These are phyloP conservation scores for Globisporangium cylindrosporum DNA, from an alignment of 352 stramenopile genomes.

Conservation along the genomic window DNA sequence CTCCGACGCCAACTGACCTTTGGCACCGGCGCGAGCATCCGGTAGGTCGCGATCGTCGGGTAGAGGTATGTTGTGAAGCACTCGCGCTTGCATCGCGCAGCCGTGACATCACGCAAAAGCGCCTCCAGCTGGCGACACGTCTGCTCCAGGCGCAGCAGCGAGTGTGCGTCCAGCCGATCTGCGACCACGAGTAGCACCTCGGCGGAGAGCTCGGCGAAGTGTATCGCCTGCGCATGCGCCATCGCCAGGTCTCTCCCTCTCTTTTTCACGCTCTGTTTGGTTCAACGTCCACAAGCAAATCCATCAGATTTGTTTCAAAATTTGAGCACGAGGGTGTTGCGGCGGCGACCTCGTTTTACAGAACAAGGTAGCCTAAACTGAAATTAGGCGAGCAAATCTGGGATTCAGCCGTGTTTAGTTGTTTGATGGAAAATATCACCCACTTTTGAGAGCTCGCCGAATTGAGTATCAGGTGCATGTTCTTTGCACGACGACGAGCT, in stretches of 20 bases:
- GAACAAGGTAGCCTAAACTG: not conserved
- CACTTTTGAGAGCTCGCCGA: not conserved
- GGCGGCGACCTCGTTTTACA: not conserved
- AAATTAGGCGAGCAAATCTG: not conserved
- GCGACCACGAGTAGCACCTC: slow-evolving; percentile 40
- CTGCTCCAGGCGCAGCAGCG: slow-evolving; percentile 40
- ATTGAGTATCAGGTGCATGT: not conserved
- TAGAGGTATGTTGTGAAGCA: slow-evolving; percentile 60
- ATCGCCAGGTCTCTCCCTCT: not conserved
- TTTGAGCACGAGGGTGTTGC: not conserved
- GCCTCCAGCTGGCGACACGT: slow-evolving; percentile 19
- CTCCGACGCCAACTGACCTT: slow-evolving; percentile 14
- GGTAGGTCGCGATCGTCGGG: slow-evolving; percentile 60
- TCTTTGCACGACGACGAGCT: not conserved
- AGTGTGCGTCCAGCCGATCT: slow-evolving; percentile 30
- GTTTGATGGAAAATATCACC: not conserved
- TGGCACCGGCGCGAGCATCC: slow-evolving; percentile 56
- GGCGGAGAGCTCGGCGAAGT: slow-evolving; percentile 30
- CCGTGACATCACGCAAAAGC: slow-evolving; percentile 15
- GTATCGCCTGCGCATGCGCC: not conserved
- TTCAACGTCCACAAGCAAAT: not conserved
- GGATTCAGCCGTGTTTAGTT: not conserved
- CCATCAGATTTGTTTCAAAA: not conserved
- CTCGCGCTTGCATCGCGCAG: slow-evolving; percentile 57
- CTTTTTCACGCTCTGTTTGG: not conserved